Conservation (phyloP, 2,329 filamentous ascomycete species). For the Fusarium torulosum region DNA sequence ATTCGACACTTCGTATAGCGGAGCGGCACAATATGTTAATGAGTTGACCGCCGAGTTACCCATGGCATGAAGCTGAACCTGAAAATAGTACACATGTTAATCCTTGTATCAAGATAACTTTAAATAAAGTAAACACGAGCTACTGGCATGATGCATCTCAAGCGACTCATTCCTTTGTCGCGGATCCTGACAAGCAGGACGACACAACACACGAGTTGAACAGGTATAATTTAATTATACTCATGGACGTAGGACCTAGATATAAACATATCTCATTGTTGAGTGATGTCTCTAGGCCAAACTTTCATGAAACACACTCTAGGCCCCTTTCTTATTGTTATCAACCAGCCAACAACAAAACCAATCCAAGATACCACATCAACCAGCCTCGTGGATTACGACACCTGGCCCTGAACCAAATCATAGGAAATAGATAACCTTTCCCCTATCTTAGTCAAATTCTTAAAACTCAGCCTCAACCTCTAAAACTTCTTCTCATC, state of each 20-base stretch:
- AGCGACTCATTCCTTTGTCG: no score
- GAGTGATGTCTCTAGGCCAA: background rate
- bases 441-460: background rate
- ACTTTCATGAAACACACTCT: no score
- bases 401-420: background rate
- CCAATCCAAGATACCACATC: background rate
- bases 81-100: background rate
- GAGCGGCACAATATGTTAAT: background rate
- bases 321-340: accelerated
- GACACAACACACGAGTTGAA: no score
- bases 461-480: conserved; percentile 11
- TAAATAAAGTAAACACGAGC: background rate
- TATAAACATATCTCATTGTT: background rate
- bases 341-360: background rate
- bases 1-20: background rate
- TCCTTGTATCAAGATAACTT: background rate
- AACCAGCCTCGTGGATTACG: background rate
- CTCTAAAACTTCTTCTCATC: background rate
- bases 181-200: no score
- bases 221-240: background rate
- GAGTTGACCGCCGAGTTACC: background rate
- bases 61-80: background rate
- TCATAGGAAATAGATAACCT: background rate
- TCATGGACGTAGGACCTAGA: background rate
- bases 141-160: background rate